Conservation (phyloP, 345 rosid genomes). For the Syzygium oleosum region DNA sequence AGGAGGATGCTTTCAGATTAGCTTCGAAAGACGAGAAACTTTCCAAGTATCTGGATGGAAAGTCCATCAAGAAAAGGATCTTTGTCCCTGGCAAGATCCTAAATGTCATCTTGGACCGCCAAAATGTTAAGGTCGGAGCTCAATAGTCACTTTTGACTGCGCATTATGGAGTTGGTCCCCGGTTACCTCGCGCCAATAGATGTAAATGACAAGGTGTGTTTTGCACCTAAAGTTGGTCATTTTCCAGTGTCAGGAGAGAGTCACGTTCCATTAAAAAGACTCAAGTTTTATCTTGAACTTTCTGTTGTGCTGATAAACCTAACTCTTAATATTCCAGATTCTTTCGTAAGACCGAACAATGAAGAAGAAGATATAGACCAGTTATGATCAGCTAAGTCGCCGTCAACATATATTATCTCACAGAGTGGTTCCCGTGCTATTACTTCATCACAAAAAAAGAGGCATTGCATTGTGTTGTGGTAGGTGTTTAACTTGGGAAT, state of each 20-base stretch:
- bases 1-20: slow-evolving; percentile 68
- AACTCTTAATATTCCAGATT: background rate
- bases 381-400: background rate
- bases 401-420: background rate
- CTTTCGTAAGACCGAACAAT: rapidly evolving
- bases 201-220: background rate
- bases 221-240: background rate
- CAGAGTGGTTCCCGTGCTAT: background rate
- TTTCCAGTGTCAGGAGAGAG: background rate
- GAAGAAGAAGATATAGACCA: background rate
- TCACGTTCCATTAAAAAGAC: background rate
- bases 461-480: background rate
- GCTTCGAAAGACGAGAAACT: slow-evolving; percentile 62
- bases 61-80: slow-evolving; percentile 59
- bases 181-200: background rate
- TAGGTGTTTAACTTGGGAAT: background rate
- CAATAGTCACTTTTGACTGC: background rate
- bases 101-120: slow-evolving; percentile 64
- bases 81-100: slow-evolving; percentile 85
- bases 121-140: slow-evolving; percentile 41
- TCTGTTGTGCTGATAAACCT: background rate
- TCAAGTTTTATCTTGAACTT: background rate
- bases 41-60: slow-evolving; percentile 50
- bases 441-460: background rate
- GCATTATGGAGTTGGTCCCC: background rate